phyloP scores from a whole-genome alignment of 2,329 filamentous ascomycete species.

The Xylariaceae sp. region DNA sequence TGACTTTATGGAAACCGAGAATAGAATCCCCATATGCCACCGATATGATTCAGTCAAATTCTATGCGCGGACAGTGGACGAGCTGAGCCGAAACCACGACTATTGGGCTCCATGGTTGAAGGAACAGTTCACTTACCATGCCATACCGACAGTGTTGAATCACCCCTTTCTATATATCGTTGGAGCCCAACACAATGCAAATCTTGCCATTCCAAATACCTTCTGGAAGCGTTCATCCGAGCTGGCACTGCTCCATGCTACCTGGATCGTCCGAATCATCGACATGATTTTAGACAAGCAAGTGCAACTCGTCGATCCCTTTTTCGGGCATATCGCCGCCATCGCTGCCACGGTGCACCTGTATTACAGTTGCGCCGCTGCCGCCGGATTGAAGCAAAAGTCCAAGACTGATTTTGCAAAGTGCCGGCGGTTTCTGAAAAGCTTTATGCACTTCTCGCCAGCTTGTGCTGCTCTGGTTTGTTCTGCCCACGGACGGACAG shows the following conservation, averaged over 20 bases:
- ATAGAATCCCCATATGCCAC: slow-evolving; percentile 21
- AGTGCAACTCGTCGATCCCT: slow-evolving; percentile 19
- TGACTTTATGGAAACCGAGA: slow-evolving; percentile 21
- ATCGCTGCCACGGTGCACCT: slow-evolving; percentile 21
- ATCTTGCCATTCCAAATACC: slow-evolving; percentile 19
- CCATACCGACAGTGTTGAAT: slow-evolving; percentile 20
- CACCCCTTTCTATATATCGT: slow-evolving; percentile 21
- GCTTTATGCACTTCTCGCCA: slow-evolving; percentile 17
- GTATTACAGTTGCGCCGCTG: slow-evolving; percentile 19
- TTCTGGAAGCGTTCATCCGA: slow-evolving; percentile 21
- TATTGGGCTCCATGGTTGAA: slow-evolving; percentile 20
- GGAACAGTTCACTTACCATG: slow-evolving; percentile 21
- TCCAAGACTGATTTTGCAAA: slow-evolving; percentile 19
- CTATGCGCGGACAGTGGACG: slow-evolving; percentile 18
- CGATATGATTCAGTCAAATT: slow-evolving; percentile 22
- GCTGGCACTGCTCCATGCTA: slow-evolving; percentile 19
- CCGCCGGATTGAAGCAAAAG: slow-evolving; percentile 19
- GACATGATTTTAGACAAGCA: slow-evolving; percentile 22
- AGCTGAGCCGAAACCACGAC: slow-evolving; percentile 15
- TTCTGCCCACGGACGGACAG: not conserved
- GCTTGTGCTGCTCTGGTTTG: slow-evolving; percentile 19
- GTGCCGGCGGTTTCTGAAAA: slow-evolving; percentile 18
- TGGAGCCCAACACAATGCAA: slow-evolving; percentile 18
- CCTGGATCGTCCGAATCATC: slow-evolving; percentile 21
- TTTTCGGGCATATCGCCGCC: slow-evolving; percentile 18